Evolutionary conservation across 169 alveolate species (phyloP), one percentile per base, ranked within the genome.

Genomic region (Toxoplasma gondii): DNA sequence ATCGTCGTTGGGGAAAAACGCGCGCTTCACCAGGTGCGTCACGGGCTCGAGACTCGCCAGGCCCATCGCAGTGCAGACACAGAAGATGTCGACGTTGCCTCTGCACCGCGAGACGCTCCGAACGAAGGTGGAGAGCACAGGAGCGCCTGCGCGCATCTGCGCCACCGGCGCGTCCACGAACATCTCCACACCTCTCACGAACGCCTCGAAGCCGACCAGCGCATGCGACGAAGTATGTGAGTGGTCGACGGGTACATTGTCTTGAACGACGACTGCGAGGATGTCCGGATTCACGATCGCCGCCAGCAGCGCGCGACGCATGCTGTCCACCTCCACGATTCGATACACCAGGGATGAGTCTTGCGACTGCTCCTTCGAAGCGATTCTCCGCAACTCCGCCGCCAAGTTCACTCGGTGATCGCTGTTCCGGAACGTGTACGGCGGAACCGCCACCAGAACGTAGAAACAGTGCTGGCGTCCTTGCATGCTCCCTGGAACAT

Each of bases 291-390:
- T 96, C 64, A 96, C 93, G 49, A 96, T 82, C 67, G 95, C 92
- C 17, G 97, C 97, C 69, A 96, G 67, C 64, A 96, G 94, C 38
- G 97, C 97, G 78, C 93, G 94, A 41, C 92, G 88, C 17, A 95
- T 95, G 92, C 91, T 95, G 81, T 93, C 94, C 34, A 95, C 97
- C 87, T 96, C 97, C 70, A 96, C 96, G 41, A 96, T 96, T 86
- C 94, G 94, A 81, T 96, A 96, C 34, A 34, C 88, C 53, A 91
- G 64, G 31, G 53, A 45, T 53, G 45, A 38, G 81, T 91, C 93
- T 41, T 53, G n/a, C 45, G 67, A 17, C 64, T 78, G 41, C 80
- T 88, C 93, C 45, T 45, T 88, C 67, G 45, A 24, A 29, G 86
- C 38, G n/a, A 91, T 70, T 0, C 93, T 74, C 45, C 93, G 87